Conservation (phyloP, 129 eudicot genomes). For the Lactuca sativa region DNA sequence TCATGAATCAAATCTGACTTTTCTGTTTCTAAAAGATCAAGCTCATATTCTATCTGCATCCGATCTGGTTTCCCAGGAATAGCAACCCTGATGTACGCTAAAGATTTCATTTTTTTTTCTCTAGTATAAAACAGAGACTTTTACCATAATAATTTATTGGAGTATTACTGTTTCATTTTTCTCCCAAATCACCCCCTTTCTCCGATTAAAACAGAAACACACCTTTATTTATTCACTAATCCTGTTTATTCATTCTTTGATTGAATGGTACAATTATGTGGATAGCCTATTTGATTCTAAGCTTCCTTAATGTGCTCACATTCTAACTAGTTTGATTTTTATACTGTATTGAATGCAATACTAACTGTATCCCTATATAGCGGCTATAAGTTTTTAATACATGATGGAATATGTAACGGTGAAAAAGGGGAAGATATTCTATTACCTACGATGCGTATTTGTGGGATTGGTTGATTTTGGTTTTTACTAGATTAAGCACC, state of each 20-base stretch:
- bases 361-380: background rate
- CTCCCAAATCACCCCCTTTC: too few species aligned
- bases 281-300: constrained; percentile 4
- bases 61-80: constrained; percentile 15
- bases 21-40: constrained; percentile 10
- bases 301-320: background rate
- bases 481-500: background rate
- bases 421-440: constrained; percentile 5
- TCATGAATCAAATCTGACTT: constrained; percentile 19
- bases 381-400: constrained; percentile 2
- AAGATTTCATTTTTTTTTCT: constrained; percentile 2
- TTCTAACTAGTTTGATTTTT: background rate
- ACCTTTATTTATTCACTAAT: background rate
- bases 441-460: constrained; percentile 15
- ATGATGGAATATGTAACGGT: background rate
- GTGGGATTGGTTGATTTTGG: constrained; percentile 7
- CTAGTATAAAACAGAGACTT: background rate
- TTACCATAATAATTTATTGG: constrained; percentile 4
- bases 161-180: background rate
- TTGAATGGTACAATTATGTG: constrained; percentile 5
- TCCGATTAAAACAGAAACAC: too few species aligned
- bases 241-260: constrained; percentile 5
- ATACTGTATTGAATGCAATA: background rate
- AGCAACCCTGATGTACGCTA: background rate
- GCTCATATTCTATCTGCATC: constrained; percentile 4